A percentile compares a stretch with the other conserved stretches of the same genome.
These are phyloP conservation scores for Yarrowia divulgata DNA, from an alignment of 805 yeast species.

Conservation along the genomic window DNA sequence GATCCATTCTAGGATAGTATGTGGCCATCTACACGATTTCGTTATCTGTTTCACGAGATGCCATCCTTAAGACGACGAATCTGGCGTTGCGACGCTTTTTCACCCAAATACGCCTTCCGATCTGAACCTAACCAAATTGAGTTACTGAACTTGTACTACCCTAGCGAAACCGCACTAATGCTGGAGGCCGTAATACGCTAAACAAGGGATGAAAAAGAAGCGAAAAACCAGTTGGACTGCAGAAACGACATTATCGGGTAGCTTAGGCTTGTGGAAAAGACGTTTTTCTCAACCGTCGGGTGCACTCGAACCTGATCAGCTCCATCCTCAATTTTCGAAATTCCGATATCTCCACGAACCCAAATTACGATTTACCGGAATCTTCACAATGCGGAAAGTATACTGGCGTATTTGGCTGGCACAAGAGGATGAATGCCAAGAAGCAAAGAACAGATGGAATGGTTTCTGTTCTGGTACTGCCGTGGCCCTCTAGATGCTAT, in stretches of 20 bases:
- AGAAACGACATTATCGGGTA: conserved; percentile 1
- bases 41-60: too few relatives aligned
- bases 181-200: conserved; percentile 1
- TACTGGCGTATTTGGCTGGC: conserved; percentile 12
- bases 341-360: conserved; percentile 1
- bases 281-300: background rate
- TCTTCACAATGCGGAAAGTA: conserved; percentile 23
- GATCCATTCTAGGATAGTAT: too few relatives aligned
- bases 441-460: background rate
- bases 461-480: too few relatives aligned
- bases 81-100: background rate
- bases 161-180: conserved; percentile 17
- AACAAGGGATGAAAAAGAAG: background rate
- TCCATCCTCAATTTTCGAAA: background rate
- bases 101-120: conserved; percentile 30
- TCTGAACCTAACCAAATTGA: conserved; percentile 18
- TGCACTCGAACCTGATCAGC: too few relatives aligned
- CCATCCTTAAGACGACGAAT: too few relatives aligned
- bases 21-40: background rate
- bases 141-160: conserved; percentile 6
- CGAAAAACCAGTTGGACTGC: background rate
- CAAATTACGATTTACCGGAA: conserved; percentile 7
- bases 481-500: background rate
- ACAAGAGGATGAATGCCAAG: background rate
- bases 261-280: background rate